Percentiles rank a stretch among this genome's conserved stretches.
phyloP scores from a whole-genome alignment of 768 basidiomycete species.

The Coprinopsis cinerea region DNA sequence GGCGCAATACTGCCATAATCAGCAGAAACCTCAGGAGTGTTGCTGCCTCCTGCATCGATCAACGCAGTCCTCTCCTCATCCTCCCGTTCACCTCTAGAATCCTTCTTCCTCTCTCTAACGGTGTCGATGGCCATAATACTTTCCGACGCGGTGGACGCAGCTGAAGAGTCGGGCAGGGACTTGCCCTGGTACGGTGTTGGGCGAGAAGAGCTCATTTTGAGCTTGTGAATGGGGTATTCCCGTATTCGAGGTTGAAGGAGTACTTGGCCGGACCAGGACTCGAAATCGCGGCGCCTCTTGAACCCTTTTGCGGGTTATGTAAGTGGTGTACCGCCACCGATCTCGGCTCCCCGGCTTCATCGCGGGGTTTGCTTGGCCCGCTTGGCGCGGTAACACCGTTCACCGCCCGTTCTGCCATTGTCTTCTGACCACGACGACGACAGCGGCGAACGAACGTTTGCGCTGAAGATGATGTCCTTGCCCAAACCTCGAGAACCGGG shows the following conservation, averaged over 20 bases:
- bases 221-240: neutral
- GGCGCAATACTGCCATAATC: constrained; percentile 23
- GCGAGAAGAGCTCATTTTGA: constrained; percentile 9
- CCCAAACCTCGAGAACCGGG: constrained; percentile 7
- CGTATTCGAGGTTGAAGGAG: too few relatives aligned
- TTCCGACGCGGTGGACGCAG: constrained; percentile 19
- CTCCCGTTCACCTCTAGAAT: constrained; percentile 6
- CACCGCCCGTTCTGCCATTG: neutral
- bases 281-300: neutral
- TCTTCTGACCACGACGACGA: neutral
- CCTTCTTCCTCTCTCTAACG: constrained; percentile 8
- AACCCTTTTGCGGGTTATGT: neutral
- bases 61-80: constrained; percentile 29
- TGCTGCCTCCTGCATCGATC: constrained; percentile 23
- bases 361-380: too few relatives aligned
- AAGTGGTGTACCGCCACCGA: neutral
- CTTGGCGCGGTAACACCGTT: too few relatives aligned
- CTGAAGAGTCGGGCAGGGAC: constrained; percentile 13
- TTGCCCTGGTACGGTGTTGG: constrained; percentile 3
- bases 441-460: too few relatives aligned
- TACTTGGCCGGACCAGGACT: neutral
- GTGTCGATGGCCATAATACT: constrained; percentile 34
- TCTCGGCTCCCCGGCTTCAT: too few relatives aligned
- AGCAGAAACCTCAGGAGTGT: too few relatives aligned
- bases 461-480: constrained; percentile 11